Evolutionary conservation across 768 basidiomycete species (phyloP).

Genomic region (Psilocybe sp.): DNA sequence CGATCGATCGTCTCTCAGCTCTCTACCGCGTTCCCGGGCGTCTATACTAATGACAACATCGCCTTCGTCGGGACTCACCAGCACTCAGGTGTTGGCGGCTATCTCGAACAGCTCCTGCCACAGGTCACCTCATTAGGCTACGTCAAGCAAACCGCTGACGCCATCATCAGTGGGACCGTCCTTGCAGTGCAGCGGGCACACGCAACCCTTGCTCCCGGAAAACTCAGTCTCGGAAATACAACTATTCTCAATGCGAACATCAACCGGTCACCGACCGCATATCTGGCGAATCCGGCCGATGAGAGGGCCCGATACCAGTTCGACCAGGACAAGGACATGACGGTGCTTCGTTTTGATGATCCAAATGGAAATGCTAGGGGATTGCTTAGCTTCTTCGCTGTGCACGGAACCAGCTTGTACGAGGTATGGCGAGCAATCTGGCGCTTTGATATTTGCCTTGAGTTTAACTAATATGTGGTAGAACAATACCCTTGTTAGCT

Average conservation of each 20-base stretch:
- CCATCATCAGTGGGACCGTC: constrained; percentile 69
- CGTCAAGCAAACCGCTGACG: constrained; percentile 67
- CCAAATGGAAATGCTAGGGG: constrained; percentile 55
- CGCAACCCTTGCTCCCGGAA: constrained; percentile 54
- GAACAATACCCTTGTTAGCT: constrained; percentile 82
- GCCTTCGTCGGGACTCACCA: constrained; percentile 76
- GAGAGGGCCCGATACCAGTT: constrained; percentile 66
- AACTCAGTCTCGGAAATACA: constrained; percentile 63
- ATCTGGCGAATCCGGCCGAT: constrained; percentile 68
- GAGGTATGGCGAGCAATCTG: constrained; percentile 38
- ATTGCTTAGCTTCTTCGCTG: constrained; percentile 72
- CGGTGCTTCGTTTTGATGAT: constrained; percentile 66
- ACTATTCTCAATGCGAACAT: constrained; percentile 66
- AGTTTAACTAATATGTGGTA: constrained; percentile 22
- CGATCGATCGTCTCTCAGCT: constrained; percentile 63
- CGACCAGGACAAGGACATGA: constrained; percentile 76
- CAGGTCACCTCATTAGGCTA: constrained; percentile 75
- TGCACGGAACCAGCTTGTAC: constrained; percentile 81
- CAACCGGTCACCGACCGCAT: constrained; percentile 76
- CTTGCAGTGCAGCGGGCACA: constrained; percentile 70
- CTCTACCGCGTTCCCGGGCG: constrained; percentile 50
- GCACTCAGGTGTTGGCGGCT: constrained; percentile 78
- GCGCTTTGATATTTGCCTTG: background rate
- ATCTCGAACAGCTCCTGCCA: constrained; percentile 75
- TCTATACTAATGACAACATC: constrained; percentile 70